Evolutionary conservation across 495 filamentous ascomycete species (phyloP), one percentile per base, ranked within the genome.

Genomic region (Xanthoparmelia taractica): DNA sequence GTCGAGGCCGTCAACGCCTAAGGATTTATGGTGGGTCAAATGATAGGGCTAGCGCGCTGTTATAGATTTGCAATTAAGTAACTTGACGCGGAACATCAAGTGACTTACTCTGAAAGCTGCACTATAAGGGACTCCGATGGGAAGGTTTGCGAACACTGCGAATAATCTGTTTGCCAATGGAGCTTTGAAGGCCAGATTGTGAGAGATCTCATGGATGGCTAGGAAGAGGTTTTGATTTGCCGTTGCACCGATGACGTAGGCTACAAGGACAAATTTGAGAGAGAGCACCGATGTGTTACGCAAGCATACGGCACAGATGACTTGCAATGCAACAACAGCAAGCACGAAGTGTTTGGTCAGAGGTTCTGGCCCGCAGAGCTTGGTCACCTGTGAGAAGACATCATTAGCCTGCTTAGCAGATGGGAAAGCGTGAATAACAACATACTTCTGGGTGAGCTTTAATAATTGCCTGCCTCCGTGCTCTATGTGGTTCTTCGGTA

Each of bases 161-260:
- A 97, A 78, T 36, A 96, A 69, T 8, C 95, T 78, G 73, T 99
- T 99, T 48, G 84, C 87, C 45, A 86, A 69, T n/a, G 92, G 84
- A 12, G 87, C 92, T 47, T 84, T 82, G 83, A 97, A 97, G 20
- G 94, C 95, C 45, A 99, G 82, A 67, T 97, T 99, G 77, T 99
- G 95, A 27, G 90, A 94, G 73, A 99, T 97, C 76, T 99, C 95
- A 76, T 99, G 95, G 70, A 99, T 99, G 56, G 95, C 92, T 13
- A 99, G 85, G 80, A 99, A 99, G 36, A 97, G 83, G 75, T 99
- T 99, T 80, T 97, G 95, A 81, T 97, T 99, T 45, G 92, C 84
- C 0, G 95, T 99, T 11, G 94, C 95, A 63, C 95, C 95, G 66
- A 99, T 83, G 63, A 96, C 76, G 78, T 99, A 99, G 62, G 90